Base-by-base conservation (phyloP, 2,329 filamentous ascomycete species). In the Bipolaris oryzae region DNA sequence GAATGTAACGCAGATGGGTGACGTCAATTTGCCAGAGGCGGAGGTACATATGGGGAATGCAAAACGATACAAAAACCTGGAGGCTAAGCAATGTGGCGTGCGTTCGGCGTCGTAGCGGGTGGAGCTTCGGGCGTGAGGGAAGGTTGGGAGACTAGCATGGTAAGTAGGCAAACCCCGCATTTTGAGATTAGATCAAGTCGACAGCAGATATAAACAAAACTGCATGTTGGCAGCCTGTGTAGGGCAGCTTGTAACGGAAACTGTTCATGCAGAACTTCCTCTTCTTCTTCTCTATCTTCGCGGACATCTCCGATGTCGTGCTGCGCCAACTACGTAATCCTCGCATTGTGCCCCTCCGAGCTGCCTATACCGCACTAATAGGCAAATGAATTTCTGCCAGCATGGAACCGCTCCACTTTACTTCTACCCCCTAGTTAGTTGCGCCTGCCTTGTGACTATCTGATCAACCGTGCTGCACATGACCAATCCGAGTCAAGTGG, bases 11-110 rank as follows among this genome's bases (percentile, higher is more conserved):
- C 16, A 61, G 52, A 58, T 56, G 53, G 57, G 50, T 54, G 39
- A 63, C 53, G 46, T 42, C 35, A 45, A 43, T 61, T 60, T 50
- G 59, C 48, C 67, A 61, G 58, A 31, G 10, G 28, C 55, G 57
- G 20, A 28, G 23, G 9, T 6, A 16, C 3, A 21, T 48, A 37
- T 21, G 33, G 39, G 18, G 33, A 34, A 34, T 52, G 16, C 31
- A 44, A 55, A 42, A 18, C 35, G 18, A 57, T 42, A 46, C 31
- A 55, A 46, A 20, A 38, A 20, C 6, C 23, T 45, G 15, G 37
- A 49, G 39, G 46, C 11, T 21, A 57, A 55, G 55, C 53, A 58
- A 31, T 55, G 53, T 46, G 57, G 57, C 56, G 34, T 37, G 34
- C 28, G 50, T 43, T 28, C 7, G 43, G 53, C 42, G 50, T 34